Evolutionary conservation across 257 asterid genomes (phyloP), one percentile per base, ranked within the genome.

Genomic region (Datura wrightii): DNA sequence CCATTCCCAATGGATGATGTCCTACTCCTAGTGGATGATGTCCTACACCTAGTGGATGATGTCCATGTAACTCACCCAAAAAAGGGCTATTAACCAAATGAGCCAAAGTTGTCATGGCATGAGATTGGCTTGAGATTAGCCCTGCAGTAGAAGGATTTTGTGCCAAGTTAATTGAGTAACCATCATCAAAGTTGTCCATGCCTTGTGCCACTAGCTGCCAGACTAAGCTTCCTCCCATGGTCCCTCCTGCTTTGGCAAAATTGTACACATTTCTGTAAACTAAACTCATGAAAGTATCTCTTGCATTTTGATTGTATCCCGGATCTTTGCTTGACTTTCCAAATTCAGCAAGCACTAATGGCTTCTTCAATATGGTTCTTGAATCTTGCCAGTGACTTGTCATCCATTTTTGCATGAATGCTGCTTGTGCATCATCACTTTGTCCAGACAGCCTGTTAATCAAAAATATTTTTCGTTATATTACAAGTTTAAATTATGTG

Each of bases 181-280:
- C 95, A 52, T 92, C 97, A 5, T 89, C 85, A 89, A 88, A 92
- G 39, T 67, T 81, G 5, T 88, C 92, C 94, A 93, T 92, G 42
- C 92, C 92, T 4, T 83, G 69, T 36, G 92, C 93, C 92, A 93
- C 87, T 8, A 93, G 81, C 71, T 93, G 94, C 95, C 95, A 93
- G 50, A 93, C 89, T 53, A 93, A 66, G 1, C 92, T 88, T 0
- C 97, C 93, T 0, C 90, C 94, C 84, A 93, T 90, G 0, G 95
- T 84, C 24, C 97, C 97, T 9, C 92, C 91, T 13, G 71, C 86
- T 52, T 84, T 69, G 0, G 94, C 94, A 41, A 90, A 85, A 0
- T 82, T 31, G 6, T 90, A 90, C 0, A 93, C 90, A 8, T 56
- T 67, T 34, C 60, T 81, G 56, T 82, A 93, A 19, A 92, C 53